Evolutionary conservation across 768 basidiomycete genomes (phyloP), one percentile per base, ranked within the genome.

Genomic region (Lepiota subincarnata): DNA sequence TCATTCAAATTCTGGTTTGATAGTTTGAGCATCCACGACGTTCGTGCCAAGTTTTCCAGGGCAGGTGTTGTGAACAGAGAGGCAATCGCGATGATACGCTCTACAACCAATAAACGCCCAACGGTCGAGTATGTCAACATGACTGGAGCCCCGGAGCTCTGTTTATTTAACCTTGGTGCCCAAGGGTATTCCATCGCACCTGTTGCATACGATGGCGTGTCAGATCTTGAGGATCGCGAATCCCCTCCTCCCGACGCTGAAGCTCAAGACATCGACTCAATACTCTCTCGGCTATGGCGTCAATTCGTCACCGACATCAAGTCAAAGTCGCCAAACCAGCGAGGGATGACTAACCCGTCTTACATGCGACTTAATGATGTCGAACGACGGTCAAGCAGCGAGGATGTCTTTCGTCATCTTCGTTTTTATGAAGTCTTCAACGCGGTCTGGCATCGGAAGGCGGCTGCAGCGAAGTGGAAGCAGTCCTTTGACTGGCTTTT

Each of bases 231-330:
- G 13, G 26, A 45, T 2, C 24, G 5, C 2, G 24, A n/a, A 24
- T 7, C 6, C 14, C 24, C 44, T 14, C 44, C 44, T 3, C 37
- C 48, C 3, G 18, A 37, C 4, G 11, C 14, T n/a, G 37, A 40
- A 16, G 6, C 6, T 12, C 13, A 39, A 16, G 37, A 22, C n/a
- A 28, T 49, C 8, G 37, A 49, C 14, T 12, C 19, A 3, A 22
- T 22, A 11, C 36, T 49, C 11, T 38, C 48, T 2, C 6, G 2
- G 14, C 10, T 49, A 4, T 49, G 48, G 48, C 48, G 22, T 28
- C 48, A 49, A 16, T 49, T 49, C 20, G 37, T 49, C 37, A 22
- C 12, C 4, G 37, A 49, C n/a, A 19, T 49, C 37, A 49, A 35
- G 3, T 49, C 48, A n/a, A 49, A 39, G 20, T 49, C 48, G 4